These are phyloP conservation scores for Rhodotorula sp. DNA, from an alignment of 1,284 basidiomycete genomes.

Conservation along the genomic window DNA sequence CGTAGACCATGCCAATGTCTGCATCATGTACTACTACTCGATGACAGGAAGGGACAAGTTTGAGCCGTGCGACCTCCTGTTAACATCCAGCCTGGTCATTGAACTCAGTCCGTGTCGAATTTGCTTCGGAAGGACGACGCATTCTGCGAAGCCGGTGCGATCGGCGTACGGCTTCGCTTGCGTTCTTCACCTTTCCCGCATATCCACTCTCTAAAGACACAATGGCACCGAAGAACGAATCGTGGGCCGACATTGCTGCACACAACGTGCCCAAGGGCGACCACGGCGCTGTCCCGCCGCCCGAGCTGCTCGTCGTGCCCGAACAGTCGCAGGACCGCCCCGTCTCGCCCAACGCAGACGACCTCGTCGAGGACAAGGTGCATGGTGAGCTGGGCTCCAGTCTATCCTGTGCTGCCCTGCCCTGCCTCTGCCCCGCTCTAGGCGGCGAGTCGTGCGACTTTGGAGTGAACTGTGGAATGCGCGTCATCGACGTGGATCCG, in stretches of 20 bases:
- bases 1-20: too few species aligned
- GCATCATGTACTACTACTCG: too few species aligned
- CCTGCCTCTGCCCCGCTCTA: neutral
- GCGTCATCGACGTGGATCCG: neutral
- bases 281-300: slow-evolving; percentile 28
- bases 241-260: neutral
- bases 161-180: too few species aligned
- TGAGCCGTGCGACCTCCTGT: too few species aligned
- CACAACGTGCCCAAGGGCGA: slow-evolving; percentile 1
- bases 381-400: slow-evolving; percentile 7
- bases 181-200: neutral
- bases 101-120: too few species aligned
- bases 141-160: too few species aligned
- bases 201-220: neutral
- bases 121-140: too few species aligned
- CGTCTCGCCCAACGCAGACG: slow-evolving; percentile 2
- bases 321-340: slow-evolving; percentile 7
- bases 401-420: neutral
- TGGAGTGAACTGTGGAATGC: neutral
- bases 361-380: slow-evolving; percentile 16
- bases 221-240: neutral
- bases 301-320: slow-evolving; percentile 59
- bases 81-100: too few species aligned
- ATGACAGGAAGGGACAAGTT: too few species aligned
- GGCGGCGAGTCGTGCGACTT: neutral